Evolutionary conservation across 257 asterid species (phyloP).

Genomic region (Nicotiana paniculata): DNA sequence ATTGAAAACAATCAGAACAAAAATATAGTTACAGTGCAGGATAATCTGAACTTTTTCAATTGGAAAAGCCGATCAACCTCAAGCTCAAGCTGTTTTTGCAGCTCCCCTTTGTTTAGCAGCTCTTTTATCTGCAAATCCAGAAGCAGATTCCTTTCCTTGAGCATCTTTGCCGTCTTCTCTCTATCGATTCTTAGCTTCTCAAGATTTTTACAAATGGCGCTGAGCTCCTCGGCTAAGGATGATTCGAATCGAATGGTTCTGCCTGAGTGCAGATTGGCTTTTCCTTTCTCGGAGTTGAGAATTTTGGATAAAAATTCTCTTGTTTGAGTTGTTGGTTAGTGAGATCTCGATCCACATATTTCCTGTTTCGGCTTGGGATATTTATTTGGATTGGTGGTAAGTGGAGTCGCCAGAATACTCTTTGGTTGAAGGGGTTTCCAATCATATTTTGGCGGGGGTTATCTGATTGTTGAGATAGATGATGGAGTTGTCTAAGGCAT

Average conservation of each 20-base stretch:
- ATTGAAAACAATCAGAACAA: background rate
- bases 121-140: slow-evolving; percentile 62
- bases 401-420: background rate
- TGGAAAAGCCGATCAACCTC: slow-evolving; percentile 83
- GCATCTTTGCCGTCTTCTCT: slow-evolving; percentile 43
- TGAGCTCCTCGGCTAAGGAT: slow-evolving; percentile 72
- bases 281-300: background rate
- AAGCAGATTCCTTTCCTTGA: slow-evolving; percentile 33
- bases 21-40: slow-evolving; percentile 42
- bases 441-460: background rate
- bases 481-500: background rate
- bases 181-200: slow-evolving; percentile 54
- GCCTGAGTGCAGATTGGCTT: background rate
- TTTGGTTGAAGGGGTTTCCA: slow-evolving; percentile 2
- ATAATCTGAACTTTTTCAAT: slow-evolving; percentile 58
- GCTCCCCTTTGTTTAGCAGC: slow-evolving; percentile 44
- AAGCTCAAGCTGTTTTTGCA: slow-evolving; percentile 71
- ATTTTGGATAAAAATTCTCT: background rate
- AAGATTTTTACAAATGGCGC: slow-evolving; percentile 47
- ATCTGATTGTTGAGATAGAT: background rate
- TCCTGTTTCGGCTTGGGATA: background rate
- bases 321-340: background rate
- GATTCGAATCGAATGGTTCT: slow-evolving; percentile 24
- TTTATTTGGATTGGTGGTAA: background rate
- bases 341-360: background rate